Base-by-base conservation (phyloP, 352 stramenopile species). In the Phytophthora pinifolia region DNA sequence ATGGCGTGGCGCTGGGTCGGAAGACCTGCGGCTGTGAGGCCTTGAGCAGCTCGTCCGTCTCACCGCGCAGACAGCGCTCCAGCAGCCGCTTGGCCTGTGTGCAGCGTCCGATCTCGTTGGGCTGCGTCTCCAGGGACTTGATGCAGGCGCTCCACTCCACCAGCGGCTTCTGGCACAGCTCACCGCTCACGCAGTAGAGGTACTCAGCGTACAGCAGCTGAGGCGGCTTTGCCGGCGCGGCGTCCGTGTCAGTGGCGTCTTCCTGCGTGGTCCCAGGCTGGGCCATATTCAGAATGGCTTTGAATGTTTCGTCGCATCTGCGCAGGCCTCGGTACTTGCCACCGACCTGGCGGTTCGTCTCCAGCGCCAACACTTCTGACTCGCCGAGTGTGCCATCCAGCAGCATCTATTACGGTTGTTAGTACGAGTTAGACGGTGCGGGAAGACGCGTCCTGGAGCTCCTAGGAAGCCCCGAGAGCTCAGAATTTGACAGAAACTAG, bases 31-130 rank as follows among this genome's bases (percentile, higher is more conserved):
- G 70, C 36, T 90, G 76, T 46, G 82, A 81, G 9, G 62, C 67
- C 33, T 71, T 75, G 45, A 94, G 77, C 29, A 94, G 50, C 20
- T 79, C 61, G 46, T 86, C 67, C 3, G 70, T 86, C 67, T 87
- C 76, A 42, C 65, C 70, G 27, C 80, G 78, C 29, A 94, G 50
- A 74, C 82, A 92, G 17, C 82, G 84, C 54, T 94, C 82, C 36
- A 94, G 53, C 65, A 91, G 65, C 20, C 64, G 60, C 66, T 87
- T 89, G 32, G 70, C 46, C 31, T 66, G 50, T 32, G 54, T 55
- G 51, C 84, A 94, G 15, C 76, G 66, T 15, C 67, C 44, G 12
- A 83, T 71, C 3, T 72, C 45, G 29, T 63, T 74, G 37, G 76
- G 25, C 18, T 70, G 45, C 25, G 66, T 67, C 47, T 67, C 61